Base-by-base conservation (phyloP, 352 stramenopile genomes). In the Globisporangium uncinulatum region DNA sequence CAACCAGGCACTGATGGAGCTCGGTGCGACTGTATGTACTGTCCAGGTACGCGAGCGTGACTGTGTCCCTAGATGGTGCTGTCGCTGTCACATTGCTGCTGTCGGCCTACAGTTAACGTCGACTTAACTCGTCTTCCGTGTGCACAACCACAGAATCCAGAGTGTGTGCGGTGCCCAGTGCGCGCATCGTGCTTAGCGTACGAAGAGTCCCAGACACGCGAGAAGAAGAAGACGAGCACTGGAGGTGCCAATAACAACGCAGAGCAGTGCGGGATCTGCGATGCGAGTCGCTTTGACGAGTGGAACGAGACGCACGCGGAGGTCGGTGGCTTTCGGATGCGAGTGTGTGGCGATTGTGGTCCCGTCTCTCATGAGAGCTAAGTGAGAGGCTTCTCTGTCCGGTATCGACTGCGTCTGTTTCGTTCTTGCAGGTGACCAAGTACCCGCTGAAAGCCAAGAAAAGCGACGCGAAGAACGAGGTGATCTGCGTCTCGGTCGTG, bases 1-100 rank as follows among this genome's bases (percentile, higher is more conserved):
- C 21, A 99, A 99, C 69, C 97, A 99, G 74, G 96, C 96, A 6
- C 59, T 99, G 7, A 99, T 99, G 97, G 97, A 99, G 71, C 78
- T 99, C 13, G 97, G 97, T 34, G 97, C 97, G 1, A 99, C 96
- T 3, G 85, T 99, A 42, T 99, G 86, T 65, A 92, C 83, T 17
- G 73, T 87, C 31, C 86, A 94, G 77, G 82, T 90, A 34, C 9
- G 17, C 19, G 53, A 29, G 24, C 24, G 24, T 29, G 24, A 29
- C 6, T 10, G 6, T 20, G 3, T 7, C 17, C 46, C 36, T 17
- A 20, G 17, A 54, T 13, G 19, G 42, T 39, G 17, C 24, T 49
- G 8, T 29, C 24, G n/a, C 50, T 11, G 8, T 53, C 6, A 3
- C 14, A 17, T 24, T 51, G 24, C 8, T 34, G 13, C 11, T 51